A percentile compares a stretch with the other conserved stretches of the same genome.
These are phyloP conservation scores for Thecaphora frezii DNA, from an alignment of 1,284 basidiomycete species.

Conservation along the genomic window DNA sequence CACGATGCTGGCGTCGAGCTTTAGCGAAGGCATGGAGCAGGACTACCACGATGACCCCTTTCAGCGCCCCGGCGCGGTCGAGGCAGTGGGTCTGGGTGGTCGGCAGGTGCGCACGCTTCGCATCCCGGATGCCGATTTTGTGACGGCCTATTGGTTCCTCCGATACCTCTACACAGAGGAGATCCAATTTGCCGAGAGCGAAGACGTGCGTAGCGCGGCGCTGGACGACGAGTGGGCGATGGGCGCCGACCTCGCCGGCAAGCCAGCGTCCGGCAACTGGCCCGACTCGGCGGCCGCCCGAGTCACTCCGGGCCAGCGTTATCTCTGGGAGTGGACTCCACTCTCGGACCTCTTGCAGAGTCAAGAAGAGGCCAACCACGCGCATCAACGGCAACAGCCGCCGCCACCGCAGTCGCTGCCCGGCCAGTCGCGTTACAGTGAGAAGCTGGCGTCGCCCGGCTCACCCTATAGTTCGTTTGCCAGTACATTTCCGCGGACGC, in stretches of 20 bases:
- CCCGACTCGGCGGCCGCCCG: neutral
- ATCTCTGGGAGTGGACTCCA: conserved; percentile 22
- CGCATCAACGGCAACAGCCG: neutral
- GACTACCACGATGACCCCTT: too few relatives aligned
- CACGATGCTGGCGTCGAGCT: conserved; percentile 74
- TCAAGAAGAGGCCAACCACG: neutral
- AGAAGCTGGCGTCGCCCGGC: neutral
- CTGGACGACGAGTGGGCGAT: conserved; percentile 50
- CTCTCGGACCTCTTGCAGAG: conserved; percentile 17
- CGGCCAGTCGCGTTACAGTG: neutral
- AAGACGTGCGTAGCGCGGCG: conserved; percentile 47
- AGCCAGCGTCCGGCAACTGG: neutral
- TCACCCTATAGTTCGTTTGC: neutral
- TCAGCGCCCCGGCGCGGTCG: conserved; percentile 4
- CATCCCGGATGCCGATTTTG: conserved; percentile 79
- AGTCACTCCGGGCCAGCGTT: neutral
- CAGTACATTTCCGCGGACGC: neutral
- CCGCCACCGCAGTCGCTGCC: neutral
- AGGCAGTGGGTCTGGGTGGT: conserved; percentile 5
- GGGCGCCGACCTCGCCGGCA: conserved; percentile 12
- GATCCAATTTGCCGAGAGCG: conserved; percentile 51
- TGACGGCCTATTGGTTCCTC: conserved; percentile 78
- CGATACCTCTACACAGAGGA: conserved; percentile 77
- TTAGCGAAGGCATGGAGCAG: conserved; percentile 42
- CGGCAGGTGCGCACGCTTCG: conserved; percentile 64